These are phyloP conservation scores for Salvia miltiorrhiza DNA, from an alignment of 257 asterid genomes.

Conservation along the genomic window DNA sequence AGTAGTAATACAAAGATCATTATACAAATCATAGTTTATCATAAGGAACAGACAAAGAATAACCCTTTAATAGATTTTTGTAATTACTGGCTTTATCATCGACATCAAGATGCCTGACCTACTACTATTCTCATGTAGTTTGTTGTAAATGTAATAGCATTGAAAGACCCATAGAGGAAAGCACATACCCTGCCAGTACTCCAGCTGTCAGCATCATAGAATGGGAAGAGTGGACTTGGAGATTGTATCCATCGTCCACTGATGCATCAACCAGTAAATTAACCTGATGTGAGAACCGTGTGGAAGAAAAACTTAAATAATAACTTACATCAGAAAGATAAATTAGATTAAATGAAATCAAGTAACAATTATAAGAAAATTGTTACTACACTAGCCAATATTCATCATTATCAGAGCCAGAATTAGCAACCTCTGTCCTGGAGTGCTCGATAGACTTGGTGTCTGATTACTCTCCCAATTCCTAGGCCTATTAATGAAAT, in stretches of 20 bases:
- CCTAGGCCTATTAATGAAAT: conserved; percentile 77
- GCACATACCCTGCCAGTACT: conserved; percentile 58
- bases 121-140: conserved; percentile 5
- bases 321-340: conserved; percentile 27
- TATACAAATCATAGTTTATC: not conserved
- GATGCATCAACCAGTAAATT: conserved; percentile 97
- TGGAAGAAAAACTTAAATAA: conserved; percentile 56
- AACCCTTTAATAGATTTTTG: not conserved
- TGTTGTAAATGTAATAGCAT: conserved; percentile 10
- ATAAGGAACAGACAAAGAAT: conserved; percentile 4
- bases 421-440: conserved; percentile 79
- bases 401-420: conserved; percentile 33
- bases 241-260: conserved; percentile 89
- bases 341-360: conserved; percentile 14
- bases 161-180: conserved; percentile 14
- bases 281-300: conserved; percentile 87
- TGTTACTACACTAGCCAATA: conserved; percentile 18
- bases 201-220: conserved; percentile 71
- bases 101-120: conserved; percentile 10
- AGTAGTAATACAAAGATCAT: not conserved
- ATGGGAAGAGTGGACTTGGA: conserved; percentile 60
- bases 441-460: conserved; percentile 72
- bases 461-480: conserved; percentile 63
- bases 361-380: conserved; percentile 2
- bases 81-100: not conserved